Conservation (phyloP, 768 basidiomycete species). For the Holtermannia corniformis region DNA sequence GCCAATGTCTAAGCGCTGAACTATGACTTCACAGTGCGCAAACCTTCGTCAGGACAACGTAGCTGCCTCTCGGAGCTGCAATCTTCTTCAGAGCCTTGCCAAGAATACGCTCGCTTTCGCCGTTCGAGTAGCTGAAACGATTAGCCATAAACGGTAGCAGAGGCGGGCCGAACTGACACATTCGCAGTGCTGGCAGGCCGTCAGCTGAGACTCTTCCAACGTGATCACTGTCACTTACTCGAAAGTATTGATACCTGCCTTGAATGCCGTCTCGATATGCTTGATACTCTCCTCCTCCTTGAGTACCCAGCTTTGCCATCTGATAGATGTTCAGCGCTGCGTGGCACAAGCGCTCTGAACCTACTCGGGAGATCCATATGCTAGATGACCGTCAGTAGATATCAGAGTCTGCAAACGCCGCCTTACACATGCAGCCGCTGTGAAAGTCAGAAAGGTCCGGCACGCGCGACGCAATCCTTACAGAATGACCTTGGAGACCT, state of each 20-base stretch:
- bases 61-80: conserved; percentile 60
- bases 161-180: too few species aligned
- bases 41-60: conserved; percentile 71
- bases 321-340: conserved; percentile 6
- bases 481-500: too few species aligned
- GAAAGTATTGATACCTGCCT: conserved; percentile 32
- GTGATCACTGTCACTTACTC: neutral
- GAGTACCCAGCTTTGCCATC: conserved; percentile 17
- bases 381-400: conserved; percentile 2
- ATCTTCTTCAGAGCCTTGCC: conserved; percentile 63
- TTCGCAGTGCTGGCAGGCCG: conserved; percentile 1
- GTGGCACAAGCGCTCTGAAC: neutral
- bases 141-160: too few species aligned
- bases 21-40: conserved; percentile 6
- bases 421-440: conserved; percentile 16
- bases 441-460: too few species aligned
- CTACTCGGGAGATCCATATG: conserved; percentile 5
- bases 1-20: too few species aligned
- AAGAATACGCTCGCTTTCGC: conserved; percentile 56
- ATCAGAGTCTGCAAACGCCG: conserved; percentile 4
- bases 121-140: conserved; percentile 26
- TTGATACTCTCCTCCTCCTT: conserved; percentile 26
- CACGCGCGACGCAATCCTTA: too few species aligned
- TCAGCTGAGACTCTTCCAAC: conserved; percentile 2
- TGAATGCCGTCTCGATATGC: conserved; percentile 30